Evolutionary conservation across 78 protist species (phyloP).

Genomic region (Dictyostelium brefeldianum): DNA sequence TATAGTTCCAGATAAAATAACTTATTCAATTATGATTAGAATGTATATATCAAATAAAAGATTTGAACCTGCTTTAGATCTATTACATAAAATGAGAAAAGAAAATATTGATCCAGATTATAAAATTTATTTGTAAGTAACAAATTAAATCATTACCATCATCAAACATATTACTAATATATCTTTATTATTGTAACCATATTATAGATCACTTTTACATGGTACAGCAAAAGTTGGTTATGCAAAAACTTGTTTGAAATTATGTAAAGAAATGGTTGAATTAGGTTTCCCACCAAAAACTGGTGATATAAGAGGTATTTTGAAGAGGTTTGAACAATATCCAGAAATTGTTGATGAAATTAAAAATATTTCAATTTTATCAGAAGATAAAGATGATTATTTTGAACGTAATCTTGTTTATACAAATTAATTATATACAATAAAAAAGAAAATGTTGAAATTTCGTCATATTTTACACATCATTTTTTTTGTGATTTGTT

Average conservation of each 20-base stretch:
- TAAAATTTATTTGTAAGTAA: slow-evolving; percentile 46
- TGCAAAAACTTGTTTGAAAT: slow-evolving; percentile 60
- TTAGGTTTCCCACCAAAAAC: slow-evolving; percentile 53
- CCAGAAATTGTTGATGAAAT: slow-evolving; percentile 33
- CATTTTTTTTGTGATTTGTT: not conserved
- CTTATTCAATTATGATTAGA: slow-evolving; percentile 44
- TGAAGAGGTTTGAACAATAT: slow-evolving; percentile 7
- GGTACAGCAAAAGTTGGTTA: slow-evolving; percentile 72
- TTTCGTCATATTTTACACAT: not conserved
- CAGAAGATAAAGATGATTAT: not conserved
- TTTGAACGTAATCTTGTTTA: not conserved
- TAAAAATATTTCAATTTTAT: not conserved
- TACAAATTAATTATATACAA: not conserved
- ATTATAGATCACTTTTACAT: slow-evolving; percentile 19
- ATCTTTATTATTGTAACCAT: not conserved
- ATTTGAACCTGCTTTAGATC: slow-evolving; percentile 38
- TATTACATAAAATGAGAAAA: slow-evolving; percentile 39
- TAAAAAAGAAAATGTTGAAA: not conserved
- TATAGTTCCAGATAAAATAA: not conserved
- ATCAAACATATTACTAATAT: not conserved
- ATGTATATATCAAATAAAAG: not conserved
- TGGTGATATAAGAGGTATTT: slow-evolving; percentile 16
- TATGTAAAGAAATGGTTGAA: slow-evolving; percentile 41
- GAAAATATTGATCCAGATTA: slow-evolving; percentile 27
- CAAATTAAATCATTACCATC: too few species aligned